Percentiles rank a stretch among this genome's conserved stretches.
Evolutionary conservation across 2,329 filamentous ascomycete genomes (phyloP).

Genomic region (Bretziella fagacearum): DNA sequence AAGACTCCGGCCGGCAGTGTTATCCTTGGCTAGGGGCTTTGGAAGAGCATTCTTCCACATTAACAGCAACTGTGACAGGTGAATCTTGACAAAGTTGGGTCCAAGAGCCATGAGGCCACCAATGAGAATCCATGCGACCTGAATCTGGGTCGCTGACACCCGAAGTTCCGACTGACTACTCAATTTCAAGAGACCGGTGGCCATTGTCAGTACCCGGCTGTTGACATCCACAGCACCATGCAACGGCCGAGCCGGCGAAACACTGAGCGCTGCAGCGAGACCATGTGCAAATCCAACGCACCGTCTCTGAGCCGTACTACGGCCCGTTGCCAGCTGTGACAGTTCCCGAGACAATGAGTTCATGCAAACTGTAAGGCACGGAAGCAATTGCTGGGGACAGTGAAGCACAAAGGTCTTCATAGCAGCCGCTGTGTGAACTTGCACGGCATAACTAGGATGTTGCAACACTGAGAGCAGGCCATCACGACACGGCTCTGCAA

Average conservation of each 20-base stretch:
- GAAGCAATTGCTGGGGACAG: conserved; percentile 79
- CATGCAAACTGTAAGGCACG: conserved; percentile 88
- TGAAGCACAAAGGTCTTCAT: conserved; percentile 75
- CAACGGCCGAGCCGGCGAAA: conserved; percentile 69
- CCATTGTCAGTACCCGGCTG: conserved; percentile 76
- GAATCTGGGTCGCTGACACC: conserved; percentile 83
- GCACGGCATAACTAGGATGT: conserved; percentile 91
- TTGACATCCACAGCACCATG: conserved; percentile 95
- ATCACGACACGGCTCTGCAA: conserved; percentile 74
- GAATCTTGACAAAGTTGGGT: conserved; percentile 97
- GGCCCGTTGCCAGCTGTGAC: conserved; percentile 53
- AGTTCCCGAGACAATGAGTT: conserved; percentile 84
- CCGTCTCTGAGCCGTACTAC: conserved; percentile 55
- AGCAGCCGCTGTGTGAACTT: conserved; percentile 74
- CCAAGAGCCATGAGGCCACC: conserved; percentile 92
- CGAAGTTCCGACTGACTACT: conserved; percentile 82
- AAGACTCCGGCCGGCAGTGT: conserved; percentile 64
- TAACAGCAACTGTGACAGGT: conserved; percentile 79
- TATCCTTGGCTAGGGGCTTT: conserved; percentile 85
- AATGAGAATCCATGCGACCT: conserved; percentile 94
- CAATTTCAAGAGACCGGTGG: conserved; percentile 79
- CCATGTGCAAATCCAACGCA: conserved; percentile 88
- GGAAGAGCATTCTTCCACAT: conserved; percentile 96
- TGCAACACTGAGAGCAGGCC: conserved; percentile 77
- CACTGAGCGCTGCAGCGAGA: conserved; percentile 76